Conservation (phyloP, 306 rosid species). For the Vigna trinervia region DNA sequence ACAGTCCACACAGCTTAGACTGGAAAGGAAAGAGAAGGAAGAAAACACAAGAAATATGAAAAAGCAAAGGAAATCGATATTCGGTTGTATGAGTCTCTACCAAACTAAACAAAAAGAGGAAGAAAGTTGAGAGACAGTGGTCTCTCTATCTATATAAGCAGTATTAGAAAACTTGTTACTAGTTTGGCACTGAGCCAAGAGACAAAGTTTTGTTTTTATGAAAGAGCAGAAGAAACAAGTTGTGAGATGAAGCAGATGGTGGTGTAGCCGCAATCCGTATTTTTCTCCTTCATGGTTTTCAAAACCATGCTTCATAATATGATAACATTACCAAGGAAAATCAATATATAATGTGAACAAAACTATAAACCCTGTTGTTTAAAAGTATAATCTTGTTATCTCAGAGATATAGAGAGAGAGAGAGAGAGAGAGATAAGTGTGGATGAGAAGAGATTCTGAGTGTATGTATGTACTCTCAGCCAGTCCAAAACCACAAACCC, state of each 20-base stretch:
- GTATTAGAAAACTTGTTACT: constrained; percentile 53
- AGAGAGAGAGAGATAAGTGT: constrained; percentile 24
- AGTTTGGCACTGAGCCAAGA: constrained; percentile 84
- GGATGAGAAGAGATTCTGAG: constrained; percentile 54
- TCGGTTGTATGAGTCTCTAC: constrained; percentile 9
- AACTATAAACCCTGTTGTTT: constrained; percentile 46
- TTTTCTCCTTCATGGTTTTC: constrained; percentile 54
- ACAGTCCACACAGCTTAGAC: constrained; percentile 36
- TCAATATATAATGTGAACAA: constrained; percentile 44
- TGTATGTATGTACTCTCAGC: constrained; percentile 44
- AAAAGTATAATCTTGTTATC: constrained; percentile 24
- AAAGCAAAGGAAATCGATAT: constrained; percentile 39
- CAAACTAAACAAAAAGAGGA: constrained; percentile 11
- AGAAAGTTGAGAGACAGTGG: constrained; percentile 7
- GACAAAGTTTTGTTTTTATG: constrained; percentile 70
- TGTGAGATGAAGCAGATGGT: constrained; percentile 52
- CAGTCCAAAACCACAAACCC: constrained; percentile 58
- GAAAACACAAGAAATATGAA: constrained; percentile 30
- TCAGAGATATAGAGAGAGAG: background rate
- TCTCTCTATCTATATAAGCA: constrained; percentile 2
- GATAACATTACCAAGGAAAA: constrained; percentile 55
- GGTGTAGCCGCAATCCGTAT: constrained; percentile 37
- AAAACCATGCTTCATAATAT: constrained; percentile 59
- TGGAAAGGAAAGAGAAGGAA: constrained; percentile 33
- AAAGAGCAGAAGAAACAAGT: constrained; percentile 56